A percentile compares a stretch with the other conserved stretches of the same genome.
phyloP scores from a whole-genome alignment of 2,329 filamentous ascomycete genomes.

The Didymella exigua region DNA sequence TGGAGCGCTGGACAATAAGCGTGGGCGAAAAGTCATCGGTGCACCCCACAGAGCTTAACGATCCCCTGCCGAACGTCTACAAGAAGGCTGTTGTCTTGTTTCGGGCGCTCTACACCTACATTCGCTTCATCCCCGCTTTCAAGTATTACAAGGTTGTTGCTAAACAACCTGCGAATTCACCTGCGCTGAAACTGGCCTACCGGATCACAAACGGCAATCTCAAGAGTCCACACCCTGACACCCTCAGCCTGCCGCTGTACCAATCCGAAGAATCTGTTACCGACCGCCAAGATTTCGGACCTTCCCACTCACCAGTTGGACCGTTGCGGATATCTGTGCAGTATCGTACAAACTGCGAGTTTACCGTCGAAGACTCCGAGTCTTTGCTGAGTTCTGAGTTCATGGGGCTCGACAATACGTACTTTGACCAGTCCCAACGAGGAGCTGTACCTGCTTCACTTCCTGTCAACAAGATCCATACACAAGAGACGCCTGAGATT shows the following conservation, averaged over 20 bases:
- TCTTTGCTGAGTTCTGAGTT: slow-evolving; percentile 89
- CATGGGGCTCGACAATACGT: slow-evolving; percentile 86
- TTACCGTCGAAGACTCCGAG: slow-evolving; percentile 89
- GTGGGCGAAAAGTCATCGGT: slow-evolving; percentile 65
- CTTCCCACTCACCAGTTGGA: slow-evolving; percentile 85
- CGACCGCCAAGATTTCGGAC: slow-evolving; percentile 79
- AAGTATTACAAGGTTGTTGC: slow-evolving; percentile 78
- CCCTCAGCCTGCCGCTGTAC: slow-evolving; percentile 72
- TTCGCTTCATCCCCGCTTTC: slow-evolving; percentile 83
- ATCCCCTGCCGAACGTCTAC: slow-evolving; percentile 83
- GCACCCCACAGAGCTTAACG: slow-evolving; percentile 62
- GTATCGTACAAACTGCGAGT: slow-evolving; percentile 87
- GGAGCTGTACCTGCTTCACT: slow-evolving; percentile 70
- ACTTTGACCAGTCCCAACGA: slow-evolving; percentile 75
- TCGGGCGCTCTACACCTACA: slow-evolving; percentile 81
- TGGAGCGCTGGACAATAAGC: slow-evolving; percentile 91
- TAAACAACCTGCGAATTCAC: slow-evolving; percentile 69
- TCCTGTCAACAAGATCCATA: slow-evolving; percentile 63
- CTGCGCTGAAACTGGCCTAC: slow-evolving; percentile 74
- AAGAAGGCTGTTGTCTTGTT: slow-evolving; percentile 97
- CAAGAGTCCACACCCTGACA: slow-evolving; percentile 64
- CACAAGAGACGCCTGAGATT: slow-evolving; percentile 61
- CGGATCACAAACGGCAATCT: slow-evolving; percentile 71
- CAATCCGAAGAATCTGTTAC: slow-evolving; percentile 60
- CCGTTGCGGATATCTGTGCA: slow-evolving; percentile 80